These are phyloP conservation scores for Mycena sp. DNA, from an alignment of 1,284 basidiomycete genomes.

Conservation along the genomic window DNA sequence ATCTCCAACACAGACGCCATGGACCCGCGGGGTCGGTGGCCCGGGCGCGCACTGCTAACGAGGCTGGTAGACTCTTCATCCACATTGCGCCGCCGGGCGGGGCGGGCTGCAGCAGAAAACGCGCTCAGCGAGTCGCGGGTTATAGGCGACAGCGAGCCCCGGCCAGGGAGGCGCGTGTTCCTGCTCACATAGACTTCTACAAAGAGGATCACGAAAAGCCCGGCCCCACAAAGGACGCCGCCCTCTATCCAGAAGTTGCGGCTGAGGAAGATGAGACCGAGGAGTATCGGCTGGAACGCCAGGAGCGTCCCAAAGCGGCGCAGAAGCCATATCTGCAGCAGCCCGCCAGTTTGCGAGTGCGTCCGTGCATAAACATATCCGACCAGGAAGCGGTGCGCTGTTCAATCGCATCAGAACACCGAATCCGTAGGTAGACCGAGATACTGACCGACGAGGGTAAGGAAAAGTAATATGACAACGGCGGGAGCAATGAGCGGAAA, in stretches of 20 bases:
- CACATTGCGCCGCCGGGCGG: slow-evolving; percentile 44
- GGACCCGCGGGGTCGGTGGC: slow-evolving; percentile 62
- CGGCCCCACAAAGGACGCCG: slow-evolving; percentile 65
- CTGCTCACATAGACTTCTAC: slow-evolving; percentile 65
- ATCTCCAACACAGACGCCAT: slow-evolving; percentile 82
- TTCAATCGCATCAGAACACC: background rate
- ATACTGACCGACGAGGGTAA: slow-evolving; percentile 72
- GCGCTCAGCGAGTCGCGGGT: slow-evolving; percentile 66
- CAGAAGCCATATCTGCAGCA: slow-evolving; percentile 78
- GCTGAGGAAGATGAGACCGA: slow-evolving; percentile 77
- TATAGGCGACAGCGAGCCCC: slow-evolving; percentile 59
- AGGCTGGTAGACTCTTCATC: slow-evolving; percentile 64
- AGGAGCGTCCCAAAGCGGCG: slow-evolving; percentile 73
- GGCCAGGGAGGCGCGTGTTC: slow-evolving; percentile 60
- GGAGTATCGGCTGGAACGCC: slow-evolving; percentile 75
- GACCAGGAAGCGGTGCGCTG: slow-evolving; percentile 79
- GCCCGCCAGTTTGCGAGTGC: slow-evolving; percentile 75
- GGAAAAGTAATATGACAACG: slow-evolving; percentile 69
- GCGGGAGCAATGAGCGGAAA: slow-evolving; percentile 83
- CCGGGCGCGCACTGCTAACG: slow-evolving; percentile 56
- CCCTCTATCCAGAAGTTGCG: slow-evolving; percentile 77
- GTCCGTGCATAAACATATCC: slow-evolving; percentile 79
- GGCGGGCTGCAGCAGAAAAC: slow-evolving; percentile 56
- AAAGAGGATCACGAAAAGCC: slow-evolving; percentile 60
- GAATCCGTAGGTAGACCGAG: background rate